Evolutionary conservation across 148 eudicot genomes (phyloP).

Genomic region (Vaccinium macrocarpon): DNA sequence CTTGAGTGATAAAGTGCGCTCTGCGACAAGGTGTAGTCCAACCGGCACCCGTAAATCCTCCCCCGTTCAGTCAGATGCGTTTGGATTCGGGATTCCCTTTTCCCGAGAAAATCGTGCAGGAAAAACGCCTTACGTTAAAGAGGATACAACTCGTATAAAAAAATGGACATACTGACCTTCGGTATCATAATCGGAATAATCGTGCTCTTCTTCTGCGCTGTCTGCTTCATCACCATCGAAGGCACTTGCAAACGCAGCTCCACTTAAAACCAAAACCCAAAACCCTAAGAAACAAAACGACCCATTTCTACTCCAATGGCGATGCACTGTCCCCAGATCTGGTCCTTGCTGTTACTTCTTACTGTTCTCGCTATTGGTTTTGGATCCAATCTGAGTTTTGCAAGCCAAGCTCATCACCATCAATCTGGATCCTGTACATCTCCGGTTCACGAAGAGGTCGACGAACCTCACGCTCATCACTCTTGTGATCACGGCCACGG

Average conservation of each 20-base stretch:
- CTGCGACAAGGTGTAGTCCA: too few species aligned
- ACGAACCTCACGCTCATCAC: constrained; percentile 23
- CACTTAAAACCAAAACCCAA: constrained; percentile 1
- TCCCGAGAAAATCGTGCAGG: neutral
- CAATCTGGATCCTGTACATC: constrained; percentile 16
- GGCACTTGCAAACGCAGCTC: constrained; percentile 67
- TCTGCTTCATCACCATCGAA: constrained; percentile 68
- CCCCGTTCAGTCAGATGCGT: neutral
- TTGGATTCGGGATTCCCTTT: neutral
- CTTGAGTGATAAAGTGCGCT: neutral
- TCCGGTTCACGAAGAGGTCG: constrained; percentile 14
- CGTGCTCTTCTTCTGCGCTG: constrained; percentile 52
- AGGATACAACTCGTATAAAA: neutral
- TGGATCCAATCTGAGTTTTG: constrained; percentile 10
- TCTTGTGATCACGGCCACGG: constrained; percentile 51
- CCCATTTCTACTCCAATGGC: neutral
- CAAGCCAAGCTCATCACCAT: constrained; percentile 10
- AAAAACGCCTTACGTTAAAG: neutral
- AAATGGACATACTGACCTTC: constrained; percentile 22
- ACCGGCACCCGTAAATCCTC: neutral
- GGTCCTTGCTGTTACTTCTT: neutral
- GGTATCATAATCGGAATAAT: constrained; percentile 78
- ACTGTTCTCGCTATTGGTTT: neutral
- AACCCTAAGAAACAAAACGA: neutral
- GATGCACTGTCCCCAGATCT: constrained; percentile 12